Percentiles rank a stretch among this genome's conserved stretches.
Evolutionary conservation across 208 protist species (phyloP).

Genomic region (Leishmania gerbilli): DNA sequence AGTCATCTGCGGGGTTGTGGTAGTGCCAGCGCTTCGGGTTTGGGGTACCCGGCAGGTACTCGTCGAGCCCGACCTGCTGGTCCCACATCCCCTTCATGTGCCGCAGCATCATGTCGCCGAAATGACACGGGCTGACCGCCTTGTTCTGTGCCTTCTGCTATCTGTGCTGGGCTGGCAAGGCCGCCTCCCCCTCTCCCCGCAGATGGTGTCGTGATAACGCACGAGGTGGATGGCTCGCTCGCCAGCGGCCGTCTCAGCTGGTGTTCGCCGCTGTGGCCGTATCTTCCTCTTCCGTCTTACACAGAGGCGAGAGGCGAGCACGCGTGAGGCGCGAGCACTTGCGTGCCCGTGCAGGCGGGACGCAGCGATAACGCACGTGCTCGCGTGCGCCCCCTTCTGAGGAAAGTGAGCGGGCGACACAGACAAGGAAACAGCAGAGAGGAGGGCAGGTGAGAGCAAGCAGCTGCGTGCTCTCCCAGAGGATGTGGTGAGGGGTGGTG

Average conservation of each 20-base stretch:
- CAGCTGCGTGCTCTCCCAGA: no score
- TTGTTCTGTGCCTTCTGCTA: background rate
- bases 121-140: background rate
- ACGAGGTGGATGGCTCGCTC: background rate
- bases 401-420: no score
- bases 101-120: conserved; percentile 15
- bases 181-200: background rate
- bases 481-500: no score
- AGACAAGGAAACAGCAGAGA: no score
- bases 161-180: background rate
- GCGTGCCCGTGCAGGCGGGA: no score
- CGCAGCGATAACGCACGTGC: no score
- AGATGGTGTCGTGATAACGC: no score
- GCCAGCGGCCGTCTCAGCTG: background rate
- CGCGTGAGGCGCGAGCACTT: no score
- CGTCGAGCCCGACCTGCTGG: conserved; percentile 52
- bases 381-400: no score
- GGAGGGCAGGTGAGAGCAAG: no score
- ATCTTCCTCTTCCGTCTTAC: background rate
- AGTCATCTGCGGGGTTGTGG: conserved; percentile 24
- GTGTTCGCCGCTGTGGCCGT: background rate
- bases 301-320: background rate
- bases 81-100: conserved; percentile 27
- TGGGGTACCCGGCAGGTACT: conserved; percentile 58
- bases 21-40: conserved; percentile 6